Conservation (phyloP, 768 basidiomycete species). For the Tephrocybe sp. region DNA sequence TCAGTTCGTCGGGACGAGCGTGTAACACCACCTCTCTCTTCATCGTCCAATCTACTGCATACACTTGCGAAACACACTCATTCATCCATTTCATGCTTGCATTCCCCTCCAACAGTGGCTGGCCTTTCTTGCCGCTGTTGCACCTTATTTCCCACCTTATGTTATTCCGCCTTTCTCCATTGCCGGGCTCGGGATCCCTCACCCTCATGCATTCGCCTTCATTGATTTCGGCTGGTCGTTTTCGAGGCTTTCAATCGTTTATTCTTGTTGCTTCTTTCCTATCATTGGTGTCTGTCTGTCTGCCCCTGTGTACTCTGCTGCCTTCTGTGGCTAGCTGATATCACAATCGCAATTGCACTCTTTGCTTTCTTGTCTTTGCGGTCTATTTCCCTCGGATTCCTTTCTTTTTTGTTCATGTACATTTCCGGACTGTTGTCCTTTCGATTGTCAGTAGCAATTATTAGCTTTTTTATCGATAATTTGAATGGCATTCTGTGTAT, state of each 20-base stretch:
- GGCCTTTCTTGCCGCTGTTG: too few relatives aligned
- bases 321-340: slow-evolving; percentile 6
- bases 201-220: background rate
- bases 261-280: background rate
- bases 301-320: too few relatives aligned
- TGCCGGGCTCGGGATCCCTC: background rate
- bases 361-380: background rate
- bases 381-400: slow-evolving; percentile 5
- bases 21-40: slow-evolving; percentile 23
- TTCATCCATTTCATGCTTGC: background rate
- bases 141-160: background rate
- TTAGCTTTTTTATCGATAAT: too few relatives aligned
- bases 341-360: background rate
- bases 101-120: background rate
- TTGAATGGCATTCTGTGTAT: too few relatives aligned
- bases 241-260: slow-evolving; percentile 2
- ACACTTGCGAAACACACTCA: slow-evolving; percentile 1
- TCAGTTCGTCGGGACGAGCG: slow-evolving; percentile 40
- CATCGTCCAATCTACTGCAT: background rate
- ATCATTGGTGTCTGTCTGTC: background rate
- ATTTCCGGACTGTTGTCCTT: too few relatives aligned
- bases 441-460: too few relatives aligned
- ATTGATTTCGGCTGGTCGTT: slow-evolving; percentile 16
- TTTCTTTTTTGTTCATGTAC: slow-evolving; percentile 10
- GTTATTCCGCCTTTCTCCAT: background rate